These are phyloP conservation scores for Setaria italica DNA, from an alignment of 202 grass and related monocot species.

Conservation along the genomic window DNA sequence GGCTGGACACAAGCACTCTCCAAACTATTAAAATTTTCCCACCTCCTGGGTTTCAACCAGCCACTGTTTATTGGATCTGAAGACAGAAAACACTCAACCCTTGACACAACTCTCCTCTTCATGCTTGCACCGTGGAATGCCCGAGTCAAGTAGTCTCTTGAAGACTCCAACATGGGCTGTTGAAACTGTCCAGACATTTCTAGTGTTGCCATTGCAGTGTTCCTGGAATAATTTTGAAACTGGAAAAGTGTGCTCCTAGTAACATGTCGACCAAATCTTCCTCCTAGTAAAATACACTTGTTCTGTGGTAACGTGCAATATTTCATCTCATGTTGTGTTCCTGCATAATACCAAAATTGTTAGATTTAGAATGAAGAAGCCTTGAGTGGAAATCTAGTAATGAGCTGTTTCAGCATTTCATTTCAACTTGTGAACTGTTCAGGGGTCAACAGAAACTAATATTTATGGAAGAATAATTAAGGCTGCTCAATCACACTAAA, in stretches of 20 bases:
- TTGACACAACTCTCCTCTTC: constrained; percentile 46
- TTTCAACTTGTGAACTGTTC: constrained; percentile 25
- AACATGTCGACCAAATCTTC: constrained; percentile 43
- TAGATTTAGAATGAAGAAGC: not conserved
- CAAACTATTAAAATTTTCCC: constrained; percentile 31
- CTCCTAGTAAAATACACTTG: constrained; percentile 37
- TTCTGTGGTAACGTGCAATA: constrained; percentile 38
- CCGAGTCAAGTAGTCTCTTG: constrained; percentile 24
- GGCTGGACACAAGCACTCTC: constrained; percentile 36
- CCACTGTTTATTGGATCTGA: constrained; percentile 50
- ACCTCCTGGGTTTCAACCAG: constrained; percentile 64
- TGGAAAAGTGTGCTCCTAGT: constrained; percentile 49
- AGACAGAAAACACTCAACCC: constrained; percentile 61
- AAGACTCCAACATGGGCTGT: constrained; percentile 3
- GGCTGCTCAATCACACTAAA: not conserved
- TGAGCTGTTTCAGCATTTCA: not conserved
- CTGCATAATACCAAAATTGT: constrained; percentile 44
- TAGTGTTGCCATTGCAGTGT: constrained; percentile 10
- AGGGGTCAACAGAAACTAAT: not conserved
- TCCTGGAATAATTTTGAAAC: constrained; percentile 38
- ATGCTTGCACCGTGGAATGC: constrained; percentile 38
- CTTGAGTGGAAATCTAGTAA: constrained; percentile 9
- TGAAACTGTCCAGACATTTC: constrained; percentile 28
- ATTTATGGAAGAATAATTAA: constrained; percentile 6
- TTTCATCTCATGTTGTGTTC: constrained; percentile 55